phyloP scores from a whole-genome alignment of 1,284 basidiomycete genomes.

The Apiotrichum domesticum region DNA sequence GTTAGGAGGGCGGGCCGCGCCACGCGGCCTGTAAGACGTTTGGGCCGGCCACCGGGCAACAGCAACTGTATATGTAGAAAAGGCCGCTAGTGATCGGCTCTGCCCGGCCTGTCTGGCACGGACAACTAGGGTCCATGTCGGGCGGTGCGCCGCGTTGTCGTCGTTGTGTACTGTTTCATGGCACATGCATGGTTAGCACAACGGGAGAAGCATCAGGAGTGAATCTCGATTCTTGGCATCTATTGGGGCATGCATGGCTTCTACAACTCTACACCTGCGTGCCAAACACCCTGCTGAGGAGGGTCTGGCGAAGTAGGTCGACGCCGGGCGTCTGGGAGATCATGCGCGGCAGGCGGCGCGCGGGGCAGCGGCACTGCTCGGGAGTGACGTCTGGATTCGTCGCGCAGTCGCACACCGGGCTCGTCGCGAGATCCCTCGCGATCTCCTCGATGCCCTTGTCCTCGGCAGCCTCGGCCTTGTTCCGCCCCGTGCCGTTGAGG shows the following conservation, averaged over 20 bases:
- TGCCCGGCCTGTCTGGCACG: too few relatives aligned
- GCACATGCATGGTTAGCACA: neutral
- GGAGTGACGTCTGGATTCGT: conserved; percentile 17
- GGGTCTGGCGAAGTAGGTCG: conserved; percentile 27
- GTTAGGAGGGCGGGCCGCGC: too few relatives aligned
- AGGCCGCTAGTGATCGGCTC: too few relatives aligned
- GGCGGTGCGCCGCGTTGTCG: neutral
- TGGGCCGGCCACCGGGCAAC: neutral
- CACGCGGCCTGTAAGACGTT: too few relatives aligned
- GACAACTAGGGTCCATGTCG: too few relatives aligned
- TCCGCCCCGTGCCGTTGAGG: neutral
- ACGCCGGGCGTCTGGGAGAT: conserved; percentile 37
- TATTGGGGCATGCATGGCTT: too few relatives aligned
- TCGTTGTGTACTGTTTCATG: neutral
- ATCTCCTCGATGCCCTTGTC: too few relatives aligned
- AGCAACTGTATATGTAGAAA: neutral
- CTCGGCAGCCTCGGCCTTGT: neutral
- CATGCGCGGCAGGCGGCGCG: conserved; percentile 26
- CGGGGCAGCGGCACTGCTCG: conserved; percentile 10
- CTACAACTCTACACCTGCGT: conserved; percentile 5
- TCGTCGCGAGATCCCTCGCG: neutral
- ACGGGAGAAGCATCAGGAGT: neutral
- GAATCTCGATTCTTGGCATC: neutral
- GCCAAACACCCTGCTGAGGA: conserved; percentile 43
- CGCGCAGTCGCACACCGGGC: neutral